phyloP scores from a whole-genome alignment of 176 grass and related monocot genomes.

The Metroxylon sagu region DNA sequence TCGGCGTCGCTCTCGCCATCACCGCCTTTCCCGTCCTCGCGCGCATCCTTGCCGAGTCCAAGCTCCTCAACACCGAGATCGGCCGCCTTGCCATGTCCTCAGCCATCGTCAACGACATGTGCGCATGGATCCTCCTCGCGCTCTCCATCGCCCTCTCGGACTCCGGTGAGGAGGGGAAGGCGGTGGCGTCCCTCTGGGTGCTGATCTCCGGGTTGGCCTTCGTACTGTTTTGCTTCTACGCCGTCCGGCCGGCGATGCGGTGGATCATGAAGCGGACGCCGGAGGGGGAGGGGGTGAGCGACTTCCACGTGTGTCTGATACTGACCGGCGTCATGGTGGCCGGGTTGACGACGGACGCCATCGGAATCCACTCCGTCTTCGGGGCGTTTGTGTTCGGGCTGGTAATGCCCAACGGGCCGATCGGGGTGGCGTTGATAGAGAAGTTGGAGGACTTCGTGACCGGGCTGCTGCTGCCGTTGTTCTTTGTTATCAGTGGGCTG shows the following conservation, averaged over 20 bases:
- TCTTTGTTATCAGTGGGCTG: conserved; percentile 64
- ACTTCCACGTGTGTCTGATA: conserved; percentile 34
- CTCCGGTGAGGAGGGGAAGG: not conserved
- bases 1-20: conserved; percentile 44
- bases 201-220: conserved; percentile 22
- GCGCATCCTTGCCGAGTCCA: conserved; percentile 56
- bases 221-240: conserved; percentile 19
- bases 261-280: conserved; percentile 15
- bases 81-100: conserved; percentile 58
- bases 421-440: conserved; percentile 51
- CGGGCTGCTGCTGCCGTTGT: conserved; percentile 46
- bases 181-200: conserved; percentile 18
- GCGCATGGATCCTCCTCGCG: conserved; percentile 37
- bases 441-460: conserved; percentile 59
- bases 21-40: conserved; percentile 67
- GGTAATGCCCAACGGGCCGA: conserved; percentile 52
- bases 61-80: conserved; percentile 54
- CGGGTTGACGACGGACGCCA: conserved; percentile 39
- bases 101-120: conserved; percentile 46
- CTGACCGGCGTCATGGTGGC: conserved; percentile 56
- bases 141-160: conserved; percentile 34
- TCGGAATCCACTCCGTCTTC: conserved; percentile 60
- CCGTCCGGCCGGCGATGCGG: conserved; percentile 28
- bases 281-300: conserved; percentile 19
- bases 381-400: conserved; percentile 70